Evolutionary conservation across 371 early-diverging fungal genomes (phyloP), one percentile per base, ranked within the genome.

Genomic region (Parasitella parasitica): DNA sequence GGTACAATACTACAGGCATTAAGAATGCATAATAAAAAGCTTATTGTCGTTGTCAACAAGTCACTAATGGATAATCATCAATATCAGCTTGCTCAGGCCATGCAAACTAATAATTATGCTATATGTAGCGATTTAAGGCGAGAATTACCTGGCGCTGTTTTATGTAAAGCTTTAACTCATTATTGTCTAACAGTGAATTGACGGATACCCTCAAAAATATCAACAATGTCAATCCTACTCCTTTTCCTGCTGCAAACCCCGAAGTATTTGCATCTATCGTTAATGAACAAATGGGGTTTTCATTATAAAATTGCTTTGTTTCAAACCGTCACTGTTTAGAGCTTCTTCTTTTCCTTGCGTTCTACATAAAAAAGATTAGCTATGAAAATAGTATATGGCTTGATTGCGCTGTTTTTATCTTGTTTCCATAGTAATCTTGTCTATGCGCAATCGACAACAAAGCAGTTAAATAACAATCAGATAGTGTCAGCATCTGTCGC

Each of bases 21-120:
- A 36, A 78, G 85, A 24, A 58, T 83, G 32, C 60, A 78, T n/a
- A 86, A 88, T 68, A 84, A 78, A 18, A 66, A 63, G 27, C 57
- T 91, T 2, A 78, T 97, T 15, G 89, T 88, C 7, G 93, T 95
- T 4, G 87, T 87, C 0, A 97, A 96, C 66, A 70, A 66, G 8
- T 62, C 63, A 27, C 75, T 97, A 30, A 88, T 91, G 92, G 87
- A 94, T 71, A 90, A 94, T 70, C 97, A 97, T 69, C 97, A 97
- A 73, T 37, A 57, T 27, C 95, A 97, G 69, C 81, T 97, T 48
- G 95, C 94, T 3, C 57, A 73, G 7, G 90, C 86, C 4, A 78
- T 97, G 63, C 77, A 81, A 7, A 59, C 66, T 1, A 63, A 79
- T 51, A 80, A 80, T 11, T 85, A 87, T 63, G 71, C 91, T 22